Evolutionary conservation across 352 stramenopile genomes (phyloP), one percentile per base, ranked within the genome.

Genomic region (Plasmopara muralis): DNA sequence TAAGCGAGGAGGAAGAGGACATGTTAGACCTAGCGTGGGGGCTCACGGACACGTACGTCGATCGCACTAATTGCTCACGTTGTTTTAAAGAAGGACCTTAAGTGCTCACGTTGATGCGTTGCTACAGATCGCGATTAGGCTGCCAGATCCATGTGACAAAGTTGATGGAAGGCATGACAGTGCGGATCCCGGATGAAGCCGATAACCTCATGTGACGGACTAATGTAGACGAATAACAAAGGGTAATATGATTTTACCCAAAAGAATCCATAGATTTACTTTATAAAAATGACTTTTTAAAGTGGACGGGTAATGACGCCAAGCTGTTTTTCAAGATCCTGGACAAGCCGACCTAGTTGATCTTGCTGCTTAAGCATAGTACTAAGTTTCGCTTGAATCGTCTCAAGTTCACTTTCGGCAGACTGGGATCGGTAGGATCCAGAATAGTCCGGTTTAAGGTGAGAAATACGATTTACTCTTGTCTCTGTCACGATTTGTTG

Each of bases 11-110:
- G 47, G 92, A 98, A 55, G 92, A 98, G 51, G 92, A 98, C 67
- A 98, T 98, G 92, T 83, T 98, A 25, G 92, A 98, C 70, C 57
- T 98, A 30, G 92, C 92, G 28, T 96, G 88, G 81, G 92, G 88
- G 1, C 74, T 98, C 50, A 97, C 88, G 6, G 90, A 97, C 56
- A 98, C 92, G 74, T 97, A 67, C 60, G 82, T 44, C 46, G 29
- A 53, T 33, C 42, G 25, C 39, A 35, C 10, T 12, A 35, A 35
- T 5, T 35, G 6, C 6, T 35, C 31, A 12, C 31, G 10, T 12
- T 12, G 7, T 12, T 5, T 1, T 5, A 5, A 12, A 12, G 16
- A 16, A 1, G 4, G 14, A 41, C n/a, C 1, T 15, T 9, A 16
- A 16, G 16, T 41, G 37, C 14, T 25, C 10, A 35, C 31, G 37